Evolutionary conservation across 805 yeast species (phyloP).

Genomic region (Starmerella geochares): DNA sequence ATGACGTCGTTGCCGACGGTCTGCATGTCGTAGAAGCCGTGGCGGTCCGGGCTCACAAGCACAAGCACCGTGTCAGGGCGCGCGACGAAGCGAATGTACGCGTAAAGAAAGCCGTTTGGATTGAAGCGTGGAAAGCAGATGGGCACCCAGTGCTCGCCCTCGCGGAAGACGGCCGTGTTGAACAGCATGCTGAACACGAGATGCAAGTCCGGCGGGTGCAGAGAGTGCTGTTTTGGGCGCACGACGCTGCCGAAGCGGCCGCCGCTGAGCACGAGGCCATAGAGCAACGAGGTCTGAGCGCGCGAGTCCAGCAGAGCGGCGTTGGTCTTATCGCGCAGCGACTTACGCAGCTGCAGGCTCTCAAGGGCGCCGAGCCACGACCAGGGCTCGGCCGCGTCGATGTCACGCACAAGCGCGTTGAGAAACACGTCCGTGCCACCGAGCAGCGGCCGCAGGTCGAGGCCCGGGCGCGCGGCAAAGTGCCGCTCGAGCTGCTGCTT

Average conservation of each 20-base stretch:
- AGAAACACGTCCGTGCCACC: conserved; percentile 69
- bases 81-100: conserved; percentile 57
- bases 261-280: conserved; percentile 61
- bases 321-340: conserved; percentile 49
- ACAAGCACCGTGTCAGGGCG: conserved; percentile 35
- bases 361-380: conserved; percentile 56
- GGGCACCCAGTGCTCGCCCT: conserved; percentile 80
- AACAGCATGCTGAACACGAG: conserved; percentile 61
- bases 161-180: conserved; percentile 43
- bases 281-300: conserved; percentile 48
- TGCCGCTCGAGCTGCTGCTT: conserved; percentile 62
- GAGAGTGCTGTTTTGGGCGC: conserved; percentile 65
- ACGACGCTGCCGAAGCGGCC: conserved; percentile 59
- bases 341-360: conserved; percentile 48
- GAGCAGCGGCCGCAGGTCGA: conserved; percentile 66
- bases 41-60: conserved; percentile 58
- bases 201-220: conserved; percentile 74
- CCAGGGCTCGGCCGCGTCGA: conserved; percentile 48
- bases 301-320: conserved; percentile 42
- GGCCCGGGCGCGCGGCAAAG: conserved; percentile 62
- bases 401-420: conserved; percentile 48
- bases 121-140: conserved; percentile 86
- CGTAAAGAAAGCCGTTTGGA: conserved; percentile 73
- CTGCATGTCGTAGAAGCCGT: conserved; percentile 67
- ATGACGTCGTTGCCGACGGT: conserved; percentile 44